phyloP scores from a whole-genome alignment of 163 green algal genomes.

The Scenedesmus sp. region DNA sequence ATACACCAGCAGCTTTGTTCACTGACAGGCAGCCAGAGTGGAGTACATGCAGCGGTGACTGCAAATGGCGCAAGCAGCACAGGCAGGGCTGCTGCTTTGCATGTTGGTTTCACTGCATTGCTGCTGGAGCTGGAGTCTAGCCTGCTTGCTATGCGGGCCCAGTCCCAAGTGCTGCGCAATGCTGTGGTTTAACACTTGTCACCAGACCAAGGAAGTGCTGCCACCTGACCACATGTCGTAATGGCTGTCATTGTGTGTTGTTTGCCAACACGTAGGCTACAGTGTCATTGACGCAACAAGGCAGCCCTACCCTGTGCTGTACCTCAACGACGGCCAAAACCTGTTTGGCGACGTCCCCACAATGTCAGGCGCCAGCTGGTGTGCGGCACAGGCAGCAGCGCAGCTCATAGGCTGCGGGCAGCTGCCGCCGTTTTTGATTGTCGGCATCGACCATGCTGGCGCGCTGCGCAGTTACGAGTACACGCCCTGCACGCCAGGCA shows the following conservation, averaged over 20 bases:
- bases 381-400: constrained; percentile 53
- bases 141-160: too few species aligned
- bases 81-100: too few species aligned
- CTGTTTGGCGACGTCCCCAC: constrained; percentile 61
- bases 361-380: constrained; percentile 63
- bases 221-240: background rate
- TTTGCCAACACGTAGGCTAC: constrained; percentile 47
- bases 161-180: too few species aligned
- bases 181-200: background rate
- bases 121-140: too few species aligned
- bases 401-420: constrained; percentile 48
- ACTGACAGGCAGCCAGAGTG: too few species aligned
- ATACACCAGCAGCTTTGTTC: too few species aligned
- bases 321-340: constrained; percentile 75
- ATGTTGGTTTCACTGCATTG: too few species aligned
- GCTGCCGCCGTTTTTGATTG: constrained; percentile 66
- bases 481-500: constrained; percentile 62
- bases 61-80: too few species aligned
- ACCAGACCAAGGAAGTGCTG: constrained; percentile 16
- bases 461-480: constrained; percentile 57
- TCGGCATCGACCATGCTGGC: constrained; percentile 68
- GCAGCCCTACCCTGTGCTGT: constrained; percentile 55
- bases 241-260: background rate
- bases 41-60: too few species aligned
- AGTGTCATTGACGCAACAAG: constrained; percentile 16